These are phyloP conservation scores for Zasmidium angulare DNA, from an alignment of 2,329 filamentous ascomycete species.

Conservation along the genomic window DNA sequence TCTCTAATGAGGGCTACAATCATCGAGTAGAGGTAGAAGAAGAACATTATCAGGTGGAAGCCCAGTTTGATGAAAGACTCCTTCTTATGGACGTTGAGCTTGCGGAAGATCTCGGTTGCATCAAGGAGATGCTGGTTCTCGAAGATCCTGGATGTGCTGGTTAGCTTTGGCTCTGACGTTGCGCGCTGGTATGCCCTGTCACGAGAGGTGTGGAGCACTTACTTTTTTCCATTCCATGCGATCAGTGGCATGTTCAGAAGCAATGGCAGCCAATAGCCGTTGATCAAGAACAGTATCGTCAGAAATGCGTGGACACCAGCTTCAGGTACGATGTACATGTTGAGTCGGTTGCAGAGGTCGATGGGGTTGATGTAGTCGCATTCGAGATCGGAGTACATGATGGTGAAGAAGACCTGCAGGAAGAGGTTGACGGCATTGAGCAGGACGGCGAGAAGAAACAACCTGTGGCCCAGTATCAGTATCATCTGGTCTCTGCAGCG, in stretches of 20 bases:
- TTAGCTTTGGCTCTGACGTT: constrained; percentile 32
- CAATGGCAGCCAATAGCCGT: constrained; percentile 96
- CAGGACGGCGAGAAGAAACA: constrained; percentile 95
- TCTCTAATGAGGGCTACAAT: constrained; percentile 90
- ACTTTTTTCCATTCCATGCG: constrained; percentile 98
- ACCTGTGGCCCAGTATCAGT: constrained; percentile 49
- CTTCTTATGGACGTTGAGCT: constrained; percentile 99
- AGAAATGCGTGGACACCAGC: constrained; percentile 95
- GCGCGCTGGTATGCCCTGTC: neutral
- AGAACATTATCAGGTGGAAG: constrained; percentile 99
- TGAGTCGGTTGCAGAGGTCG: constrained; percentile 99
- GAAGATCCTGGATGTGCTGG: constrained; percentile 66
- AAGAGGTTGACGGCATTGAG: constrained; percentile 99
- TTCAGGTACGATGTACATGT: constrained; percentile 99
- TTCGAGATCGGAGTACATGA: constrained; percentile 99
- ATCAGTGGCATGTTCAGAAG: constrained; percentile 89
- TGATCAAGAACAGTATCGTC: constrained; percentile 94
- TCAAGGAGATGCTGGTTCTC: constrained; percentile 97
- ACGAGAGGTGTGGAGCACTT: constrained; percentile 38
- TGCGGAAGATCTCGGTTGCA: constrained; percentile 98
- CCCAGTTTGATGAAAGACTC: constrained; percentile 99
- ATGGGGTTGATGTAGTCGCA: constrained; percentile 99
- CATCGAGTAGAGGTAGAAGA: constrained; percentile 81
- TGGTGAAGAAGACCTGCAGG: constrained; percentile 99
- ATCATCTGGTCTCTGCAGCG: neutral